phyloP scores from a whole-genome alignment of 257 asterid species.

The Solanum lignicaule region DNA sequence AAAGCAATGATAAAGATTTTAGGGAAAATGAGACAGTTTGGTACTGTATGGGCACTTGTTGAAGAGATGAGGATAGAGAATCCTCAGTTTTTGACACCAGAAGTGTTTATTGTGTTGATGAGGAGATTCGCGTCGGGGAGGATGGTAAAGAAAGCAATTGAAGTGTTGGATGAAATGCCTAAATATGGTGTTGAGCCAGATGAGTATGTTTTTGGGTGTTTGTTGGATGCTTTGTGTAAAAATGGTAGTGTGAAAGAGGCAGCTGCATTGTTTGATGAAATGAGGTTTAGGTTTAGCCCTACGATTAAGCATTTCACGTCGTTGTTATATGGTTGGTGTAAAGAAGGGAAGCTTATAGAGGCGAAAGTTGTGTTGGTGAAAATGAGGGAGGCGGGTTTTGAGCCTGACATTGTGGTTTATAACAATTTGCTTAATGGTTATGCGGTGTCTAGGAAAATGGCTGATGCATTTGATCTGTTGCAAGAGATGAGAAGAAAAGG shows the following conservation, averaged over 20 bases:
- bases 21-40: constrained; percentile 89
- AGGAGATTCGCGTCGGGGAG: constrained; percentile 83
- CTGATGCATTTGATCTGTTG: constrained; percentile 68
- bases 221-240: constrained; percentile 86
- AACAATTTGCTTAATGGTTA: constrained; percentile 83
- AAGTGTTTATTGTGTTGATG: constrained; percentile 75
- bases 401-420: constrained; percentile 85
- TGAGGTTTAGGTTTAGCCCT: constrained; percentile 51
- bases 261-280: constrained; percentile 73
- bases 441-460: constrained; percentile 58
- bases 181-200: constrained; percentile 84
- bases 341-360: constrained; percentile 79
- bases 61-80: constrained; percentile 89
- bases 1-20: constrained; percentile 68
- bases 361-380: constrained; percentile 70
- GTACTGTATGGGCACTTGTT: constrained; percentile 92
- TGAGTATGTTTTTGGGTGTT: constrained; percentile 81
- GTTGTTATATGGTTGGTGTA: constrained; percentile 82
- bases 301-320: constrained; percentile 81
- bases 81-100: constrained; percentile 56
- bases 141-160: constrained; percentile 87
- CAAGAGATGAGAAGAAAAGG: constrained; percentile 63
- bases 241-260: constrained; percentile 89
- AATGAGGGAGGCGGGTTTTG: constrained; percentile 89
- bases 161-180: constrained; percentile 92